Evolutionary conservation across 192 early-diverging fungal species (phyloP).

Genomic region (Mortierella claussenii): DNA sequence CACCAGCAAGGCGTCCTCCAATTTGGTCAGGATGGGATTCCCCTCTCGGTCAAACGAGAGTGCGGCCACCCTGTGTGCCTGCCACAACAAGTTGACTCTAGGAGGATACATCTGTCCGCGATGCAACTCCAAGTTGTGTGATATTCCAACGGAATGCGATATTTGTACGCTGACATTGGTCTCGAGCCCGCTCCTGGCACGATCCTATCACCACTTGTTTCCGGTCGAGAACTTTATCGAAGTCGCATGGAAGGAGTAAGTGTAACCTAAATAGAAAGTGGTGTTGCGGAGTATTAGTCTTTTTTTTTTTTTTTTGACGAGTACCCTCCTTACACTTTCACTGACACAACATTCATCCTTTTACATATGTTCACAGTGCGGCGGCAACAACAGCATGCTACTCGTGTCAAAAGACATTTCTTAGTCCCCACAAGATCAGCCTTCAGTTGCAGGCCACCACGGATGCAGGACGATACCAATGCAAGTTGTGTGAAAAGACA

Average conservation of each 20-base stretch:
- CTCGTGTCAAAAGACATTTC: slow-evolving; percentile 59
- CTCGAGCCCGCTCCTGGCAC: slow-evolving; percentile 87
- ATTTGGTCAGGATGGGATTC: slow-evolving; percentile 94
- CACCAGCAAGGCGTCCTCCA: slow-evolving; percentile 61
- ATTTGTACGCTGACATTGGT: slow-evolving; percentile 90
- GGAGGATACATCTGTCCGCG: slow-evolving; percentile 88
- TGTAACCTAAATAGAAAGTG: no score
- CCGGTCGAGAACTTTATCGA: slow-evolving; percentile 89
- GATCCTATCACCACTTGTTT: slow-evolving; percentile 96
- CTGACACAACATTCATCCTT: background rate
- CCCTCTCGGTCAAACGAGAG: slow-evolving; percentile 65
- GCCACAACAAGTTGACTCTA: slow-evolving; percentile 74
- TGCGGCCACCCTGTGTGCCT: slow-evolving; percentile 79
- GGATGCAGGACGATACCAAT: slow-evolving; percentile 70
- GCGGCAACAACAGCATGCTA: slow-evolving; percentile 54
- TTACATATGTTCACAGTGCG: slow-evolving; percentile 48
- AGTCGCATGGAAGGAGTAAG: slow-evolving; percentile 61
- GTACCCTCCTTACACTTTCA: background rate
- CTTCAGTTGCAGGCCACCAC: slow-evolving; percentile 31
- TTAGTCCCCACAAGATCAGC: slow-evolving; percentile 28
- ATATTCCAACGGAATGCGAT: slow-evolving; percentile 92
- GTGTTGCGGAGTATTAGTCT: no score
- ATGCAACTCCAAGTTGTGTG: slow-evolving; percentile 84
- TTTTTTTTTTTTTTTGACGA: background rate
- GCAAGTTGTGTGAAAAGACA: slow-evolving; percentile 77